These are phyloP conservation scores for Cavenderia fasciculata DNA, from an alignment of 78 protist species.

Conservation along the genomic window DNA sequence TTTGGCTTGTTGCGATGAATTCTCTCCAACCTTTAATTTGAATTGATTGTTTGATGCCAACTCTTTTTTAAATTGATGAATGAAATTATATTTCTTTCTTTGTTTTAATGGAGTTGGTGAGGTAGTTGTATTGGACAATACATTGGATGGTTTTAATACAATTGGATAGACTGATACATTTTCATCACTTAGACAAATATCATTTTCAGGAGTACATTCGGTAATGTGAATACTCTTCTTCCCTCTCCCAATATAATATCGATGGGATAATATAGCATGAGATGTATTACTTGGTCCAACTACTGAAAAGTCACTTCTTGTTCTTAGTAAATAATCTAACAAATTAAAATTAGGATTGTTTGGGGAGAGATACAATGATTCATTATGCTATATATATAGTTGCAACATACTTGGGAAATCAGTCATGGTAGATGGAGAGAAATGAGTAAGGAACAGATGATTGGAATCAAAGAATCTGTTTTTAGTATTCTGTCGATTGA, in stretches of 20 bases:
- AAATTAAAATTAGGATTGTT: neutral
- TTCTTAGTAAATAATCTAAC: constrained; percentile 37
- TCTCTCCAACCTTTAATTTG: neutral
- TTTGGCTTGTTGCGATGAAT: neutral
- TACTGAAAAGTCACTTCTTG: constrained; percentile 14
- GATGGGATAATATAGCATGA: neutral
- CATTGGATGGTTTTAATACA: neutral
- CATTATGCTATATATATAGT: neutral
- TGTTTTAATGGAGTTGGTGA: neutral
- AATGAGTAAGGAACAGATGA: constrained; percentile 32
- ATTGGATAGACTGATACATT: constrained; percentile 44
- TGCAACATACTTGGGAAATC: constrained; percentile 45
- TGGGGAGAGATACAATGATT: neutral
- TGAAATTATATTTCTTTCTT: neutral
- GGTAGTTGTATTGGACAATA: neutral
- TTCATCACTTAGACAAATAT: constrained; percentile 29
- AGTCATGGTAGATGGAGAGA: constrained; percentile 27
- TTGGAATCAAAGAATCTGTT: constrained; percentile 1
- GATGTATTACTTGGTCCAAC: constrained; percentile 52
- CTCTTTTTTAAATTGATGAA: neutral
- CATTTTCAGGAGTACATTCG: constrained; percentile 32
- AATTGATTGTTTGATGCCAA: neutral
- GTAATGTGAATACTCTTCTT: constrained; percentile 25
- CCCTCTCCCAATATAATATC: constrained; percentile 29
- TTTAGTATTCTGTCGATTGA: constrained; percentile 7